Percentiles rank a stretch among this genome's conserved stretches.
Conservation (phyloP, 2,329 filamentous ascomycete species). For the Stachybotrys chlorohalonatus region DNA sequence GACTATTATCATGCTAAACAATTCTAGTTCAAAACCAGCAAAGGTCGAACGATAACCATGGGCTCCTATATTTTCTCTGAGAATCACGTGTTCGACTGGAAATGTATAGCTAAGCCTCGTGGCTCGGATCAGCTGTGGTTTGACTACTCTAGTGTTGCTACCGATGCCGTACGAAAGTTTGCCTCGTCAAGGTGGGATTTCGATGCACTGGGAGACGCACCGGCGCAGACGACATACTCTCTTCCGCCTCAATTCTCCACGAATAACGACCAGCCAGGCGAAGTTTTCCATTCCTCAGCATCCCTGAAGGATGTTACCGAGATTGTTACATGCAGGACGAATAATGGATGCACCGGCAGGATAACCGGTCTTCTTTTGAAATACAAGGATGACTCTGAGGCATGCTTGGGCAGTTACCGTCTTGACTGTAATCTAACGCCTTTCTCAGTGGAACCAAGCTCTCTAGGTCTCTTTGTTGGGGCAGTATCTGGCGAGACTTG, state of each 20-base stretch:
- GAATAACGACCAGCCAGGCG: neutral
- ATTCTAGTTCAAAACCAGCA: neutral
- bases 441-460: neutral
- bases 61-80: neutral
- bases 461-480: neutral
- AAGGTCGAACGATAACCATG: neutral
- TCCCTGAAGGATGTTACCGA: neutral
- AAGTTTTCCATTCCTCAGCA: neutral
- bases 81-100: neutral
- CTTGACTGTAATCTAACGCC: neutral
- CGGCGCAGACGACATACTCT: neutral
- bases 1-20: neutral
- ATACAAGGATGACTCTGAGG: neutral
- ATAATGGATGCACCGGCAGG: neutral
- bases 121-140: neutral
- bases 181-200: neutral
- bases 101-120: neutral
- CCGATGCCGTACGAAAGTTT: neutral
- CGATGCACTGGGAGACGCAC: neutral
- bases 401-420: neutral
- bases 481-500: neutral
- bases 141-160: neutral
- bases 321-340: neutral
- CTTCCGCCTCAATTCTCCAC: neutral
- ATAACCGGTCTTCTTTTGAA: neutral